Conservation (phyloP, 768 basidiomycete genomes). For the Lactarius evosmus region DNA sequence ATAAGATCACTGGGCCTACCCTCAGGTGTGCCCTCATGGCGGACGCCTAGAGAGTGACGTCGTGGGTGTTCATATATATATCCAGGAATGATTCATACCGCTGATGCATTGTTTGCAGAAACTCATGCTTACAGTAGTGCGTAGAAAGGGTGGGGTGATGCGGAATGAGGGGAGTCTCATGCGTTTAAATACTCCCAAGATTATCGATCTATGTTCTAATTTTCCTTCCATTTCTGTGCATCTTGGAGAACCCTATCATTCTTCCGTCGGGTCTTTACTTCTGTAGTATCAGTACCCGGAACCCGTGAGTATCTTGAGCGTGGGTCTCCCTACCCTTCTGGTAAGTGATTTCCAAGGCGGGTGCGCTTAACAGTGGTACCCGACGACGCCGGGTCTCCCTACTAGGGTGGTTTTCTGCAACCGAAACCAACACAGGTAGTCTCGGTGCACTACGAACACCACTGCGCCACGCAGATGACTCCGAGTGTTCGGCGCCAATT, state of each 20-base stretch:
- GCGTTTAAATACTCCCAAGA: conserved; percentile 11
- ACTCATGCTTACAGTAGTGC: conserved; percentile 38
- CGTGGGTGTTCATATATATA: neutral
- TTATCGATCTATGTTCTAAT: neutral
- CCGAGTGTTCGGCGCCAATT: neutral
- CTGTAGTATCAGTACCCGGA: too few relatives aligned
- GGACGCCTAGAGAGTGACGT: conserved; percentile 32
- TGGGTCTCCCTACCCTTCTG: neutral
- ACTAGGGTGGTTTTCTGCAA: neutral
- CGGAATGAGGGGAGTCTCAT: neutral
- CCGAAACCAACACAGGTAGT: neutral
- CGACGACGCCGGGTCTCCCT: neutral
- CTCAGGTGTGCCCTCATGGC: conserved; percentile 38
- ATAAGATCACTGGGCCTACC: conserved; percentile 30
- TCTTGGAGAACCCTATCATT: neutral
- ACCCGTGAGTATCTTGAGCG: neutral
- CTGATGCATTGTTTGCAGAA: conserved; percentile 55
- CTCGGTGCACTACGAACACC: neutral
- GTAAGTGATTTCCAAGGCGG: neutral
- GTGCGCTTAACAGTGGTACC: neutral
- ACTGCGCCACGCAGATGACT: neutral
- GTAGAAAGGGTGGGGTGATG: neutral
- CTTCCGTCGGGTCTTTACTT: too few relatives aligned
- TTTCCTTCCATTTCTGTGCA: neutral
- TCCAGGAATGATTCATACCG: conserved; percentile 37